Evolutionary conservation across 2,329 filamentous ascomycete species (phyloP).

Genomic region (Claviceps paspali): DNA sequence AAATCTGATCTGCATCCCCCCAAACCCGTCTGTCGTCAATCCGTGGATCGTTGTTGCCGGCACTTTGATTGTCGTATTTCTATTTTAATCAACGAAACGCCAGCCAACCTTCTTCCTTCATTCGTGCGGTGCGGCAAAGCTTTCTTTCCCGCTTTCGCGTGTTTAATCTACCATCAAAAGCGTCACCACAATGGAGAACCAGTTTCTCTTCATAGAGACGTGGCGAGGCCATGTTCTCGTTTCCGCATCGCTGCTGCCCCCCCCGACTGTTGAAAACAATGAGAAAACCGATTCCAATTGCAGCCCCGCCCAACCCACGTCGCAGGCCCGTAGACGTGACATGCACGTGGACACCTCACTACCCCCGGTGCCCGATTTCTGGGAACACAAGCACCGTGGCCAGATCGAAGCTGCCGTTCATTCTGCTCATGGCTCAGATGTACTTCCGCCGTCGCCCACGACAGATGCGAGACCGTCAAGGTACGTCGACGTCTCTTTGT

Average conservation of each 20-base stretch:
- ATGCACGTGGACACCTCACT: neutral
- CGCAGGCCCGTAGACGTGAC: neutral
- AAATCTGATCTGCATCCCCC: too few relatives aligned
- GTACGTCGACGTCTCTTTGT: too few relatives aligned
- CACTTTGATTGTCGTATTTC: too few relatives aligned
- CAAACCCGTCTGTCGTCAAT: too few relatives aligned
- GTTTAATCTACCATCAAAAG: too few relatives aligned
- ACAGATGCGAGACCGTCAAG: neutral
- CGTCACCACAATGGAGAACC: constrained; percentile 1
- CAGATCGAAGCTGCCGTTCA: neutral
- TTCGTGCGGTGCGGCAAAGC: too few relatives aligned
- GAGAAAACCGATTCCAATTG: neutral
- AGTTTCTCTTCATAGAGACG: neutral
- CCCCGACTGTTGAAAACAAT: neutral
- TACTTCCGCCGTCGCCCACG: neutral
- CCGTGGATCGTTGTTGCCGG: too few relatives aligned
- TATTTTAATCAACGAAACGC: too few relatives aligned
- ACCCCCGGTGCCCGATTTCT: constrained; percentile 1
- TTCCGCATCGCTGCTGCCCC: neutral
- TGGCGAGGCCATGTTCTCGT: constrained; percentile 2
- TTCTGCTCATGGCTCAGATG: neutral
- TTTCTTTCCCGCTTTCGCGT: too few relatives aligned
- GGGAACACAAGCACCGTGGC: constrained; percentile 1
- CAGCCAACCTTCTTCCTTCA: too few relatives aligned
- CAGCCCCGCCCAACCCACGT: neutral